These are phyloP conservation scores for Phytophthora sp. DNA, from an alignment of 352 stramenopile species.

Conservation along the genomic window DNA sequence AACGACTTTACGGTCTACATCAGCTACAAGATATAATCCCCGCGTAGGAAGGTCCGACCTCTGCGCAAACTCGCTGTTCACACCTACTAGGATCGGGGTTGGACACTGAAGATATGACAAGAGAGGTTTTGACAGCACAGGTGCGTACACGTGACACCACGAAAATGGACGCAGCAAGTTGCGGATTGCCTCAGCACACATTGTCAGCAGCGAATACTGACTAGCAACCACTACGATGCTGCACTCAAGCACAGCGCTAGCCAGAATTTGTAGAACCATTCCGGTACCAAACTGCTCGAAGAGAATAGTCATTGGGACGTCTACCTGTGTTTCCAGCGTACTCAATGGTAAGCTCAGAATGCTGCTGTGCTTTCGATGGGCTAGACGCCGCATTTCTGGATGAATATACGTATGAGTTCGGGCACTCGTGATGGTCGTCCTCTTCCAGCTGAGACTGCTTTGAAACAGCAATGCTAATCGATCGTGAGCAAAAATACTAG, in stretches of 20 bases:
- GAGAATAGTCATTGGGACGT: conserved; percentile 70
- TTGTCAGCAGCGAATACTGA: conserved; percentile 83
- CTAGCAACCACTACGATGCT: conserved; percentile 86
- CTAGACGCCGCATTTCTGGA: conserved; percentile 39
- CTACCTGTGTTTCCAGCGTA: conserved; percentile 54
- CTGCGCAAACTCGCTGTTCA: conserved; percentile 75
- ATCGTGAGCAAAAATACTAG: conserved; percentile 57
- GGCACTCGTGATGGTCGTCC: conserved; percentile 38
- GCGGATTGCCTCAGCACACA: conserved; percentile 84
- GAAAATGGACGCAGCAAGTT: conserved; percentile 87
- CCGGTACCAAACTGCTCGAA: conserved; percentile 76
- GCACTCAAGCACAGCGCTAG: conserved; percentile 86
- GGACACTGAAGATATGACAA: conserved; percentile 90
- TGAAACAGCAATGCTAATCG: conserved; percentile 52
- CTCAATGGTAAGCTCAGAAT: conserved; percentile 46
- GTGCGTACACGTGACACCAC: conserved; percentile 91
- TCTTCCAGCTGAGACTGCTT: conserved; percentile 44
- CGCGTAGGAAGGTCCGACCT: conserved; percentile 65
- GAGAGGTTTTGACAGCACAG: conserved; percentile 82
- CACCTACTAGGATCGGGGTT: conserved; percentile 89
- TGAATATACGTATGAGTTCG: conserved; percentile 37
- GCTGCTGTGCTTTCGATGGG: conserved; percentile 47
- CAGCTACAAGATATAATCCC: conserved; percentile 76
- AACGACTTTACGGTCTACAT: conserved; percentile 72
- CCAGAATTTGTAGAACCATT: conserved; percentile 76